A percentile compares a stretch with the other conserved stretches of the same genome.
Conservation (phyloP, 148 eudicot species). For the Camellia japonica region DNA sequence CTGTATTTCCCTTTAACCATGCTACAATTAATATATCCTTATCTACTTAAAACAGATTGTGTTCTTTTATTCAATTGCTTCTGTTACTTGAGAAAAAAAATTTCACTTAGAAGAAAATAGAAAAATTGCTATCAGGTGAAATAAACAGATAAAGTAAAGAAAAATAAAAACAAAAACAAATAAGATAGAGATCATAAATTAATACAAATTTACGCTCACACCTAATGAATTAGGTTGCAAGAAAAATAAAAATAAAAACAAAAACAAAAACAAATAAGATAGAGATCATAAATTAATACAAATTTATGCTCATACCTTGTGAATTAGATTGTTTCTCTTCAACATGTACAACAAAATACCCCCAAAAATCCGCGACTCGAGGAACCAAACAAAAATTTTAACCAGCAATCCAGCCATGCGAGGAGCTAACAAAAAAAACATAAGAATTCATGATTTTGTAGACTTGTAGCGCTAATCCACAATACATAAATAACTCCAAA, state of each 20-base stretch:
- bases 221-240: no score
- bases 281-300: not conserved
- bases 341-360: constrained; percentile 46
- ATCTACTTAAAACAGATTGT: not conserved
- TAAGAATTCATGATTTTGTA: not conserved
- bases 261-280: no score
- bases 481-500: not conserved
- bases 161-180: no score
- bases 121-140: not conserved
- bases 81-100: not conserved
- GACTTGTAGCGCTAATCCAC: not conserved
- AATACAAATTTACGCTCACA: no score
- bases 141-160: not conserved
- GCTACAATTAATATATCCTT: not conserved
- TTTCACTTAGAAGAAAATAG: not conserved
- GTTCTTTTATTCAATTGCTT: not conserved
- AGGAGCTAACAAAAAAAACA: constrained; percentile 48
- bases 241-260: no score
- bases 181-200: no score
- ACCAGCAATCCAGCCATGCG: constrained; percentile 82
- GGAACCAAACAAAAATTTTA: constrained; percentile 66
- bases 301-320: constrained; percentile 47
- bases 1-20: not conserved
- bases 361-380: constrained; percentile 62
- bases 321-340: constrained; percentile 69